phyloP scores from a whole-genome alignment of 164 flowering plant genomes.

The Vitis vinifera region ASM3070453v1 NC_081823.1:8097501-8098000 shows the following conservation, averaged over 20 bases:
- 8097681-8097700: too few relatives aligned
- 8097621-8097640: too few relatives aligned
- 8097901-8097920: slow-evolving; percentile 40
- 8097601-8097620: too few relatives aligned
- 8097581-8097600: too few relatives aligned
- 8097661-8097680: too few relatives aligned
- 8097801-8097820: slow-evolving; percentile 59
- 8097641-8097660: too few relatives aligned
- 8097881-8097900: slow-evolving; percentile 48
- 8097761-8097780: too few relatives aligned
- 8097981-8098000: slow-evolving; percentile 48
- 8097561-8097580: too few relatives aligned
- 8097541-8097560: too few relatives aligned
- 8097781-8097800: background rate
- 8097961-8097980: slow-evolving; percentile 43
- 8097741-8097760: too few relatives aligned
- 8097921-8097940: slow-evolving; percentile 48
- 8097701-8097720: too few relatives aligned
- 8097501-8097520: slow-evolving; percentile 50
- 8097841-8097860: slow-evolving; percentile 78
- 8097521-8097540: slow-evolving; percentile 45
- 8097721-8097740: too few relatives aligned
- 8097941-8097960: slow-evolving; percentile 56
- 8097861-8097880: slow-evolving; percentile 67
- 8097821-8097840: slow-evolving; percentile 62